A percentile compares a stretch with the other conserved stretches of the same genome.
Conservation (phyloP, 371 early-diverging fungal genomes). For the Choanephora cucurbitarum region DNA sequence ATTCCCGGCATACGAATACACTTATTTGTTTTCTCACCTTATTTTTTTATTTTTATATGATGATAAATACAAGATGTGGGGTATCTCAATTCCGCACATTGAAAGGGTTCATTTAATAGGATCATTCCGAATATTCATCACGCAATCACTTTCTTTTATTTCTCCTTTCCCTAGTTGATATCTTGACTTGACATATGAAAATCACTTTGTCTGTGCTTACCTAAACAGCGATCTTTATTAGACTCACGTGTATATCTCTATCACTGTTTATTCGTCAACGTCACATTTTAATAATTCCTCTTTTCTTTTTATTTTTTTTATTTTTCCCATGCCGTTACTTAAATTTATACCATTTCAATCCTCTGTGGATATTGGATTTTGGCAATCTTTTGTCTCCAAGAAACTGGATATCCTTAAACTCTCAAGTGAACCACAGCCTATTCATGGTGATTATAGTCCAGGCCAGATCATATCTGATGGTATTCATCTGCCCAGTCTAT, state of each 20-base stretch:
- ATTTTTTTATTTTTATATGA: too few relatives aligned
- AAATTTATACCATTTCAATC: constrained; percentile 85
- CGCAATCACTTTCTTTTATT: constrained; percentile 13
- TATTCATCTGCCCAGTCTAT: constrained; percentile 26
- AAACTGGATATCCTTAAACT: constrained; percentile 84
- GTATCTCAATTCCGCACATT: constrained; percentile 21
- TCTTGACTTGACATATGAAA: constrained; percentile 10
- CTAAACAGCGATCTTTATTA: background rate
- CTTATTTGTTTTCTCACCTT: too few relatives aligned
- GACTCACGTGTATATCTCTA: constrained; percentile 4
- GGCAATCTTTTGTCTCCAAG: constrained; percentile 79
- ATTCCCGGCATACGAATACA: too few relatives aligned
- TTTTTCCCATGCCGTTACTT: constrained; percentile 37
- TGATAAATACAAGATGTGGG: constrained; percentile 9
- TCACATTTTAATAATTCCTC: too few relatives aligned
- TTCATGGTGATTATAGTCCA: constrained; percentile 69
- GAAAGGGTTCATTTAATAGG: constrained; percentile 5
- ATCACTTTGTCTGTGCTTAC: constrained; percentile 14
- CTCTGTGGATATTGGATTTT: constrained; percentile 88
- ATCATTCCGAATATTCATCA: constrained; percentile 34
- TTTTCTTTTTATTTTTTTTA: background rate
- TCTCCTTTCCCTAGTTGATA: background rate
- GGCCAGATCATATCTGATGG: constrained; percentile 41
- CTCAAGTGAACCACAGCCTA: constrained; percentile 57
- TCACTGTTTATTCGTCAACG: too few relatives aligned